Evolutionary conservation across 2,329 filamentous ascomycete genomes (phyloP), one percentile per base, ranked within the genome.

Genomic region (Hypoxylon rubiginosum): DNA sequence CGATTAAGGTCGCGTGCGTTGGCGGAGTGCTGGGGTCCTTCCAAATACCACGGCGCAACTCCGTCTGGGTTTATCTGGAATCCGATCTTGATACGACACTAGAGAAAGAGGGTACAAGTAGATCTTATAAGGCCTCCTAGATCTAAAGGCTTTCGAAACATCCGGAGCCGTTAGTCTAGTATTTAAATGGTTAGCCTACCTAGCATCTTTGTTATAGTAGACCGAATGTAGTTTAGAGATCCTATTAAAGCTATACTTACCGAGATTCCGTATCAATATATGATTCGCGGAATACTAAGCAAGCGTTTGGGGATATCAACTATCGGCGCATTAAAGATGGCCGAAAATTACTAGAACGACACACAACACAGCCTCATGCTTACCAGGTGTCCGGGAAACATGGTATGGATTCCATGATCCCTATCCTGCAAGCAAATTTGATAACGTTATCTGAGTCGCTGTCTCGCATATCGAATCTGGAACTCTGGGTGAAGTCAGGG

Each of bases 301-400:
- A 30, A 60, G 45, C 51, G 49, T 26, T 24, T 24, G 4, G 4
- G 43, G 41, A 45, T 41, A 58, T 56, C 46, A 46, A 30, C 21
- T 17, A 51, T 57, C 67, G 67, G 67, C 32, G 46, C 39, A 67
- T 56, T 46, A 67, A 67, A 69, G 67, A 69, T 21, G 64, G n/a
- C 67, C 67, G 67, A 69, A 10, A 55, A 48, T 64, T 62, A 67
- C 50, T 67, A 58, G 36, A 45, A 28, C 32, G 48, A 19, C 21
- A 24, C 21, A 39, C 53, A 64, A 43, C 57, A 64, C 30, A 53
- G 52, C 58, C 54, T 50, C 57, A 28, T 58, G 58, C 26, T 61
- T 48, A 34, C 39, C 28, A 36, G 59, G 28, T 26, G 3, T 39
- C 28, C 21, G 46, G 32, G 55, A 56, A 43, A 56, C 53, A 26